Percentiles rank a stretch among this genome's conserved stretches.
Conservation (phyloP, 1,284 basidiomycete species). For the Rhodofomes roseus region DNA sequence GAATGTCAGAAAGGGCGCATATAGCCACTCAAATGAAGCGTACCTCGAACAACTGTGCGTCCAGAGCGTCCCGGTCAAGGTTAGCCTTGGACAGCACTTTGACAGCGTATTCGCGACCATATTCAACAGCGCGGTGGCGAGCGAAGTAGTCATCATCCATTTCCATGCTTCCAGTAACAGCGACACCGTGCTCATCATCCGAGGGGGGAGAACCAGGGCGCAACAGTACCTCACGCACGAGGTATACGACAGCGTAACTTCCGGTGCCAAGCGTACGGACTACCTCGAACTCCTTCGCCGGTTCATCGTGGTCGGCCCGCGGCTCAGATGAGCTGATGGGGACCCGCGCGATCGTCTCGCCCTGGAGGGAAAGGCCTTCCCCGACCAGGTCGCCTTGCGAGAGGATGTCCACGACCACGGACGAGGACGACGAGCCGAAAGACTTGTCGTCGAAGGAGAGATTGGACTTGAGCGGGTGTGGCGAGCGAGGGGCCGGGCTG, state of each 20-base stretch:
- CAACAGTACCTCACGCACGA: slow-evolving; percentile 81
- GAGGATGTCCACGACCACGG: slow-evolving; percentile 60
- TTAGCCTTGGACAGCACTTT: slow-evolving; percentile 95
- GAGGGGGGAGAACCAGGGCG: slow-evolving; percentile 45
- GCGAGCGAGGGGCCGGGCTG: slow-evolving; percentile 22
- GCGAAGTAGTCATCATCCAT: slow-evolving; percentile 44
- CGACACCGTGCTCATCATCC: slow-evolving; percentile 53
- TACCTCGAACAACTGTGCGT: slow-evolving; percentile 87
- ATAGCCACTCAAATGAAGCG: slow-evolving; percentile 17
- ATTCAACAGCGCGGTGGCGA: slow-evolving; percentile 39
- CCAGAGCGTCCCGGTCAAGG: slow-evolving; percentile 82
- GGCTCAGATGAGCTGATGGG: slow-evolving; percentile 30
- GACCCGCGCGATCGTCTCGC: slow-evolving; percentile 57
- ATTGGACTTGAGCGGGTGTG: slow-evolving; percentile 21
- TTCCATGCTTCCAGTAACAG: slow-evolving; percentile 50
- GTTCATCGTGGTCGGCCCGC: slow-evolving; percentile 38
- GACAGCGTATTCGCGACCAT: slow-evolving; percentile 90
- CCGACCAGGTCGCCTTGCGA: slow-evolving; percentile 68
- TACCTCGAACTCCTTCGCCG: slow-evolving; percentile 75
- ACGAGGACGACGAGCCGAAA: slow-evolving; percentile 41
- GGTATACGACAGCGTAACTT: slow-evolving; percentile 91
- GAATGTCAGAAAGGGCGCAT: slow-evolving; percentile 2
- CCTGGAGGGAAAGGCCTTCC: slow-evolving; percentile 58
- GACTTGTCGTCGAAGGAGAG: slow-evolving; percentile 22
- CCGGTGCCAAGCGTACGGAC: slow-evolving; percentile 83